phyloP scores from a whole-genome alignment of 805 yeast genomes.

The Zygosaccharomyces gambellarensis region DNA sequence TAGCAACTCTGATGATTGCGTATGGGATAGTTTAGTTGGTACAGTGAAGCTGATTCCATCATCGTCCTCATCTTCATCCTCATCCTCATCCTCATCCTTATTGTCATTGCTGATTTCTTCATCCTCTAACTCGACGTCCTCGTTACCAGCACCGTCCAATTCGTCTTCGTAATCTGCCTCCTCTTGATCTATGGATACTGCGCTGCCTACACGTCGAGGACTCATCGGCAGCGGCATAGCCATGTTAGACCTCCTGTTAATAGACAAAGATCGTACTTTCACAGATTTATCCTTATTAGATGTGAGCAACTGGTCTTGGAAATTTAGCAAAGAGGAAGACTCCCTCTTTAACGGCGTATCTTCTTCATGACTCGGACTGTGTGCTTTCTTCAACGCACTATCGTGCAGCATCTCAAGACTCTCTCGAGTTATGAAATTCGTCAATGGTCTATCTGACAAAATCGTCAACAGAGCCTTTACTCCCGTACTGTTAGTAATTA shows the following conservation, averaged over 20 bases:
- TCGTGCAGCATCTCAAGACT: slow-evolving; percentile 28
- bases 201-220: neutral
- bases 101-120: slow-evolving; percentile 25
- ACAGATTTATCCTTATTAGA: slow-evolving; percentile 35
- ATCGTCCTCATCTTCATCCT: slow-evolving; percentile 35
- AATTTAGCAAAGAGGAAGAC: slow-evolving; percentile 29
- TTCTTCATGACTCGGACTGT: slow-evolving; percentile 14
- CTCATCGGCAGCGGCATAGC: neutral
- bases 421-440: slow-evolving; percentile 28
- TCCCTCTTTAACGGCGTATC: slow-evolving; percentile 26
- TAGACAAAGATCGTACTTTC: slow-evolving; percentile 28
- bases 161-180: slow-evolving; percentile 18
- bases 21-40: slow-evolving; percentile 29
- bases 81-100: slow-evolving; percentile 34
- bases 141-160: slow-evolving; percentile 4
- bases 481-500: slow-evolving; percentile 34
- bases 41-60: slow-evolving; percentile 38
- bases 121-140: slow-evolving; percentile 7
- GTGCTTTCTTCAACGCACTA: slow-evolving; percentile 11
- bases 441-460: slow-evolving; percentile 32
- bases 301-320: slow-evolving; percentile 29
- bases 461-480: slow-evolving; percentile 34
- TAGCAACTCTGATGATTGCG: slow-evolving; percentile 21
- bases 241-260: slow-evolving; percentile 20
- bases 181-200: neutral